Evolutionary conservation across 345 rosid genomes (phyloP), one percentile per base, ranked within the genome.

Genomic region (Mercurialis annua): DNA sequence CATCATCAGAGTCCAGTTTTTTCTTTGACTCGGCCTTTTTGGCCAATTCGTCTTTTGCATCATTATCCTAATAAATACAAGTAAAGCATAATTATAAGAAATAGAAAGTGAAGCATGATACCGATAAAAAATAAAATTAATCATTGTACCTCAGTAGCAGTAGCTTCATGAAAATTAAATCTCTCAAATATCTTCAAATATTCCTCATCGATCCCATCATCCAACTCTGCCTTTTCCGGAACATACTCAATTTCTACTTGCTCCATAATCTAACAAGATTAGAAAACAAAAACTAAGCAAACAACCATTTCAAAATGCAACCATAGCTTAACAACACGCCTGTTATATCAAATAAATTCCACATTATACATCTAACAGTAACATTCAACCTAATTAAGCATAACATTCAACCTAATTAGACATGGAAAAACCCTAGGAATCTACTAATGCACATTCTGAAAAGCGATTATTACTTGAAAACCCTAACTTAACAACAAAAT

Each of bases 221-320:
- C 97, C 64, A 95, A 76, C 77, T 86, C 97, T 5, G 92, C 83
- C 71, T 87, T 83, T 62, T 95, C 99, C 0, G 96, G 97, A 15
- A 92, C 86, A 78, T 95, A 95, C 81, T 95, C 99, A 46, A 95
- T 72, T 48, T 77, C 85, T 59, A 95, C 84, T 72, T 89, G 80
- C 74, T 90, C 97, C 51, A 62, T 34, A 10, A 63, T 76, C 99
- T 92, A 34, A 81, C n/a, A 27, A 64, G 29, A 15, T 31, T 43
- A 18, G 10, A 42, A 21, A 27, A 71, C 18, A 18, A 6, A 12
- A 27, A 20, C 11, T 9, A 20, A 29, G 6, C 21, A 21, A 40
- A 66, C 21, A 9, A 26, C 3, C 53, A 26, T 5, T 24, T 4
- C 15, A 14, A 14, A 20, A 5, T 15, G 20, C 4, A 40, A 23